Conservation (phyloP, 192 early-diverging fungal species). For the Backusella sp. region DNA sequence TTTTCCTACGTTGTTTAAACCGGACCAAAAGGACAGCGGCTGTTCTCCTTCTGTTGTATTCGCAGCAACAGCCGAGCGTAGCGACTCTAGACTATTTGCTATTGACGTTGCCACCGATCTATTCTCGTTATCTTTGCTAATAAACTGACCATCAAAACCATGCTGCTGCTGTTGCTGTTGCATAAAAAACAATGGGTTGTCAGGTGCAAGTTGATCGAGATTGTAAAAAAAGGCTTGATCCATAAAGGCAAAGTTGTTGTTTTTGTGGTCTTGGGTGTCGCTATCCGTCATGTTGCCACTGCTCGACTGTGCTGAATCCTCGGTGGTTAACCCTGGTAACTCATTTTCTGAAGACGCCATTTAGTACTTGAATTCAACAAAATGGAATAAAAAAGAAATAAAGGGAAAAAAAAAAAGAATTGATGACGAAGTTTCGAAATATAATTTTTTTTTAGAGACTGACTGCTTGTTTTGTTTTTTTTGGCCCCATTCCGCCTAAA, state of each 20-base stretch:
- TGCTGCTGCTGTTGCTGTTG: slow-evolving; percentile 11
- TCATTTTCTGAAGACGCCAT: neutral
- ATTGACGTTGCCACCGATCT: neutral
- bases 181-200: slow-evolving; percentile 21
- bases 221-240: slow-evolving; percentile 18
- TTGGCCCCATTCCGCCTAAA: neutral
- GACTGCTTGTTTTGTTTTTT: neutral
- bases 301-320: neutral
- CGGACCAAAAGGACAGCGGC: slow-evolving; percentile 19
- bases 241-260: slow-evolving; percentile 8
- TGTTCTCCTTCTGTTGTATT: slow-evolving; percentile 8
- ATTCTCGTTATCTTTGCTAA: neutral
- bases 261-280: neutral
- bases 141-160: neutral
- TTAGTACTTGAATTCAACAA: neutral
- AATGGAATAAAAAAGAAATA: neutral
- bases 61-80: slow-evolving; percentile 1
- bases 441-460: neutral
- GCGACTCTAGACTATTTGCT: slow-evolving; percentile 2
- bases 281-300: neutral
- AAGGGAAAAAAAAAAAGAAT: neutral
- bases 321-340: neutral
- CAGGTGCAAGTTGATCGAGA: slow-evolving; percentile 16
- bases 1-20: slow-evolving; percentile 29
- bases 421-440: neutral